Base-by-base conservation (phyloP, 2,329 filamentous ascomycete species). In the Xylaria sp. region DNA sequence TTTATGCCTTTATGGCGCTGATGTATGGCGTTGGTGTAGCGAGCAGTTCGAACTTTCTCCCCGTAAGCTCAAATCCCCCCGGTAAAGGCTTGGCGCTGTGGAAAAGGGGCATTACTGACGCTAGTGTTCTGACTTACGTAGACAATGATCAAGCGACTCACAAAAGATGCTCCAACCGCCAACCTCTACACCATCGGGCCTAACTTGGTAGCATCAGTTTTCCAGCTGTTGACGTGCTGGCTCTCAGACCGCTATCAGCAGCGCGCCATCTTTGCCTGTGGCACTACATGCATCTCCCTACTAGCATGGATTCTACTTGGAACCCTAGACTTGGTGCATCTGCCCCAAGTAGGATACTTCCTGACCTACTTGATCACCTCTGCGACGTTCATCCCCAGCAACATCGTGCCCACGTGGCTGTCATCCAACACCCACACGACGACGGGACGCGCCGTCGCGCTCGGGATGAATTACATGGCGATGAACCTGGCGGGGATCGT, bases 121-220 rank as follows among this genome's bases (percentile, higher is more conserved):
- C 29, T 13, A 6, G 16, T 34, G 16, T 34, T 34, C 29, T 13
- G 3, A 34, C 9, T 34, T 22, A 0, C 7, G 11, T 39, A 56
- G 59, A 71, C 73, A 29, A 67, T 69, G 41, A 70, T 65, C 38
- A 68, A 67, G 49, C 69, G 72, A 41, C 69, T 74, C 7, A 71
- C 72, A n/a, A 57, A 43, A 9, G 67, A 66, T 8, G 64, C 71
- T 1, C 56, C 63, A 1, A 63, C 57, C 1, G 61, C 62, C 9
- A 64, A 64, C 37, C 38, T 64, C 7, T 62, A 62, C 26, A 64
- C 62, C 5, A 56, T 64, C 20, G 62, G 61, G 5, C 61, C 61
- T 19, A 63, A 63, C 26, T 48, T 65, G 2, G 51, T 46, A 9
- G 61, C 61, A 6, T 51, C 60, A 7, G 57, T 55, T 6, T 54